Evolutionary conservation across 495 filamentous ascomycete genomes (phyloP).

Genomic region (Hypomontagnella monticulosa): DNA sequence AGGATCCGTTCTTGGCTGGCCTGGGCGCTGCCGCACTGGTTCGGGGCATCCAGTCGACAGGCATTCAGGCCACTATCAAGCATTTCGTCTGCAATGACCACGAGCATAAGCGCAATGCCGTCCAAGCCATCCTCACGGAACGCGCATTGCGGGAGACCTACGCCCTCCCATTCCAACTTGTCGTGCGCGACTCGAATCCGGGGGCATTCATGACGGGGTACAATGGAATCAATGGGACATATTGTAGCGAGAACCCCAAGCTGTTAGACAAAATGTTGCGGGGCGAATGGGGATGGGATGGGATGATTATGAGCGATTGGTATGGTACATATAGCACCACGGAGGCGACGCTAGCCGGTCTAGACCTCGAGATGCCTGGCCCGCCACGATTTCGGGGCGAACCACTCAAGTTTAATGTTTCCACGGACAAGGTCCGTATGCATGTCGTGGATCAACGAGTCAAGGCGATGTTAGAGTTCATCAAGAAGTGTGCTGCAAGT

Average conservation of each 20-base stretch:
- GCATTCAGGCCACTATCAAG: constrained; percentile 77
- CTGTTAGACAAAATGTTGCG: constrained; percentile 72
- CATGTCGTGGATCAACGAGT: constrained; percentile 70
- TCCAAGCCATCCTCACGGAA: constrained; percentile 72
- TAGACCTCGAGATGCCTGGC: constrained; percentile 81
- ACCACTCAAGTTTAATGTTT: constrained; percentile 66
- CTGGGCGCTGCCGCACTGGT: constrained; percentile 71
- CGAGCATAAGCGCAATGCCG: constrained; percentile 75
- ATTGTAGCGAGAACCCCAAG: constrained; percentile 72
- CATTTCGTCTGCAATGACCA: constrained; percentile 88
- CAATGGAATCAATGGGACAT: constrained; percentile 76
- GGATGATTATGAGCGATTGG: constrained; percentile 78
- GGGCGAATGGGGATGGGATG: constrained; percentile 77
- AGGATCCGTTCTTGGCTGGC: constrained; percentile 78
- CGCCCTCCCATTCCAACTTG: constrained; percentile 76
- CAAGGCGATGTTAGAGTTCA: constrained; percentile 68
- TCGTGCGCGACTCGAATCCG: constrained; percentile 69
- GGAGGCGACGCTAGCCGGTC: constrained; percentile 72
- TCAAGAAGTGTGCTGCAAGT: constrained; percentile 64
- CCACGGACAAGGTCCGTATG: constrained; percentile 65
- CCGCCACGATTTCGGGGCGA: constrained; percentile 71
- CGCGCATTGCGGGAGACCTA: constrained; percentile 83
- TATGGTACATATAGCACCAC: constrained; percentile 75
- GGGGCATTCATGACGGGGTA: constrained; percentile 80
- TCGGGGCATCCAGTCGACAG: constrained; percentile 75